Evolutionary conservation across 2,329 filamentous ascomycete genomes (phyloP).

Genomic region (Ramularia collo-cygni): DNA sequence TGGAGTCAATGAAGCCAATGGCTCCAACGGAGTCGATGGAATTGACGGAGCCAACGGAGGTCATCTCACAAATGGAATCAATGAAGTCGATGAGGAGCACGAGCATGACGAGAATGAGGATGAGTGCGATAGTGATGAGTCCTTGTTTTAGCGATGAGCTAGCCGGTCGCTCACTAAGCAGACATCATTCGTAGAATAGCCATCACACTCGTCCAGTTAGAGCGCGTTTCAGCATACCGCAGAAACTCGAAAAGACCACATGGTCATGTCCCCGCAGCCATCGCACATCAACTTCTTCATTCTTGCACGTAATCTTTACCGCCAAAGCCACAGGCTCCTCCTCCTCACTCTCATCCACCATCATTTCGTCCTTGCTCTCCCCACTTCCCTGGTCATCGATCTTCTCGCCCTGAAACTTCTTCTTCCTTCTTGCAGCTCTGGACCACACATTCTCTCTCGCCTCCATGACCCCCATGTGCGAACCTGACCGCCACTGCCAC

Average conservation of each 20-base stretch:
- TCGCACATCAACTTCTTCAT: constrained; percentile 43
- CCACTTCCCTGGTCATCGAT: constrained; percentile 9
- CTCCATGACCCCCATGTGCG: constrained; percentile 54
- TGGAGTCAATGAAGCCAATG: no score
- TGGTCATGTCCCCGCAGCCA: constrained; percentile 72
- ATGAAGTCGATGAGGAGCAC: no score
- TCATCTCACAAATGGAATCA: no score
- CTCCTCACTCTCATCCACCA: constrained; percentile 25
- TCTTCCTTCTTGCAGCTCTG: constrained; percentile 61
- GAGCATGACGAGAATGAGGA: no score
- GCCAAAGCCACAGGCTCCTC: constrained; percentile 33
- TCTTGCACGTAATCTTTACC: constrained; percentile 34
- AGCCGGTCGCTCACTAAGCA: no score
- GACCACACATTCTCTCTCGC: constrained; percentile 72
- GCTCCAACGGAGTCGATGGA: no score
- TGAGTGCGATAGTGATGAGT: no score
- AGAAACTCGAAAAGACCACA: constrained; percentile 78
- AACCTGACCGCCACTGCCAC: constrained; percentile 57
- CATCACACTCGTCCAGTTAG: constrained; percentile 8
- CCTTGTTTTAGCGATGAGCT: no score
- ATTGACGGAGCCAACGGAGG: no score
- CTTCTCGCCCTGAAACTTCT: constrained; percentile 26
- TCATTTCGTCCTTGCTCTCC: constrained; percentile 25
- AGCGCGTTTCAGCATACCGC: constrained; percentile 61
- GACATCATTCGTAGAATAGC: no score